Base-by-base conservation (phyloP, 352 stramenopile genomes). In the Globisporangium recalcitrans region DNA sequence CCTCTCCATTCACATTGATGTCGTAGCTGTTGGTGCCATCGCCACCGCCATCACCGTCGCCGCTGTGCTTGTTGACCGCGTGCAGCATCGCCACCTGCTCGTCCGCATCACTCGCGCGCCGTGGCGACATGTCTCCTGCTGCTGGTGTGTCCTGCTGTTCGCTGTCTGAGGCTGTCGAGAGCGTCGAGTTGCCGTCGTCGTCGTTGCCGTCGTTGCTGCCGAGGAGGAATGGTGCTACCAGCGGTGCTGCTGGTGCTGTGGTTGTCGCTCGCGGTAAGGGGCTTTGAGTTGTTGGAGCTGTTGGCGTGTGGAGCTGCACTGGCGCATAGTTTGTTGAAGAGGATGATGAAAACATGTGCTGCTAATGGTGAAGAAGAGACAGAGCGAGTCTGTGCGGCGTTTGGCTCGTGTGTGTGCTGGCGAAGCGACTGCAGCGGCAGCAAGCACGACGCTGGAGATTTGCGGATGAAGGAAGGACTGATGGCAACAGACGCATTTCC, bases 261-360 rank as follows among this genome's bases (percentile, higher is more conserved):
- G 53, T 13, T 38, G 54, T 22, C 14, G 38, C 6, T 46, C 38
- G 38, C n/a, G 4, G 24, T 2, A n/a, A n/a, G n/a, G n/a, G n/a
- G n/a, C n/a, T n/a, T n/a, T n/a, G n/a, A n/a, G 40, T 27, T 24
- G 7, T 11, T 46, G 52, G 22, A 5, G 40, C 10, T 19, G 38
- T 34, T 4, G 61, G 61, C n/a, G 61, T 66, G 38, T 56, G 42
- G 40, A 46, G 53, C 34, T 51, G 52, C 52, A 66, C 61, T 0
- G 52, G 46, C 24, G 31, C 44, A 32, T 66, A 66, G 24, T 46
- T 21, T 22, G 38, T 22, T 22, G 38, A 46, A 22, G 38, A 21
- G 16, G 38, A 46, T 3, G 48, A 9, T 10, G 48, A 34, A 6
- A 13, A 14, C 48, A 54, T 54, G 24, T 55, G 24, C 26, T 55